Percentiles rank a stretch among this genome's conserved stretches.
Evolutionary conservation across 2,329 filamentous ascomycete species (phyloP).

Genomic region (Trichoderma simmonsii): DNA sequence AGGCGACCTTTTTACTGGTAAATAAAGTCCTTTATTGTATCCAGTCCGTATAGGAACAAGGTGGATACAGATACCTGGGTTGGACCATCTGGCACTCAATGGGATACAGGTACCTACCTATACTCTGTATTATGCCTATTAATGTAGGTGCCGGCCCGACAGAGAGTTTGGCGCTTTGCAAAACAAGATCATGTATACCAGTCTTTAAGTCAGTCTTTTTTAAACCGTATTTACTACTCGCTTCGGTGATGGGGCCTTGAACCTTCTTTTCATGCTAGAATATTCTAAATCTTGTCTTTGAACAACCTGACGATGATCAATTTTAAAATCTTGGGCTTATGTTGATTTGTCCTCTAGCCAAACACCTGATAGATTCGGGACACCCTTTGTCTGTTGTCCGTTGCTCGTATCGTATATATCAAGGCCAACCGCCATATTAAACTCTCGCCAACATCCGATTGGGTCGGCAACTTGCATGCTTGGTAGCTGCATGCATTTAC

Average conservation of each 20-base stretch:
- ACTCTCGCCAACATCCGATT: neutral
- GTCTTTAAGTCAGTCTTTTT: neutral
- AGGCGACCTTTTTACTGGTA: too few species aligned
- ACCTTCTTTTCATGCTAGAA: neutral
- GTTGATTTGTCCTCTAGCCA: too few species aligned
- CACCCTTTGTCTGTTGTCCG: neutral
- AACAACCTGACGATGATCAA: too few species aligned
- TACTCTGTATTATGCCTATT: neutral
- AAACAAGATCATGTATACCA: neutral
- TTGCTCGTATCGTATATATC: neutral
- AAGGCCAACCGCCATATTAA: neutral
- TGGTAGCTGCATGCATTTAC: slow-evolving; percentile 5
- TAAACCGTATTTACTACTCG: too few species aligned
- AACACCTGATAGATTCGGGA: neutral
- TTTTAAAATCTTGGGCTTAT: too few species aligned
- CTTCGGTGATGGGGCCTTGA: too few species aligned
- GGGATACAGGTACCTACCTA: too few species aligned
- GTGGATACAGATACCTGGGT: too few species aligned
- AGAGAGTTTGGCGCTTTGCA: neutral
- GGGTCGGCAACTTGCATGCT: neutral
- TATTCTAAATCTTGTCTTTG: neutral
- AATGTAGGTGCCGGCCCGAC: neutral
- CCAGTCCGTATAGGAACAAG: too few species aligned
- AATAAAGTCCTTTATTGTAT: too few species aligned
- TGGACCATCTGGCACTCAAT: too few species aligned